Evolutionary conservation across 192 early-diverging fungal species (phyloP), one percentile per base, ranked within the genome.

Genomic region (Rhizophagus prolifer): DNA sequence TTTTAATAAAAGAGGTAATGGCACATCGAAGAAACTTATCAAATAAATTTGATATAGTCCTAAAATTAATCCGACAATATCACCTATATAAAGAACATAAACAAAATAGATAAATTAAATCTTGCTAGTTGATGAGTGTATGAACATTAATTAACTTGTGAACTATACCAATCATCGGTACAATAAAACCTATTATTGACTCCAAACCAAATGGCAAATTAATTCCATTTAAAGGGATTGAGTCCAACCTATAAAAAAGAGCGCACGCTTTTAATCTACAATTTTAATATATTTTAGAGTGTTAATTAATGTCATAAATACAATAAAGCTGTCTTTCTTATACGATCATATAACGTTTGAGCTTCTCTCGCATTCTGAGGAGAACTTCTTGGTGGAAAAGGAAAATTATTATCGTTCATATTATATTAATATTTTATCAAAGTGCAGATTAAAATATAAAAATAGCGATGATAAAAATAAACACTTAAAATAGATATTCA

Each of bases 1-100:
- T 54, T 19, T 23, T 14, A 50, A 23, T 9, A 71, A 50, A 16
- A 71, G 70, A 23, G 3, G 13, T 46, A 16, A 12, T 19, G 70
- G 70, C 16, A 54, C 13, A 1, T 71, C 70, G 26, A 50, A 71
- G 38, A 36, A 71, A 54, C 38, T 54, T 25, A 38, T 28, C 12
- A 71, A 30, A 54, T 46, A 71, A n/a, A 71, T 26, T 50, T 71
- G 70, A 30, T 71, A 71, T n/a, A 71, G 13, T 71, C 70, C 70
- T 16, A 71, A 26, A 12, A 58, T 10, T 4, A 71, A 26, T 46
- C 70, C 70, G 10, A 26, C 12, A 54, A 71, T 8, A 58, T 71
- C 70, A 54, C 70, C 70, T 71, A 71, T 71, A n/a, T n/a, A n/a
- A n/a, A 54, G 13, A 25, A 28, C 1, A 13, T 28, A 0, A n/a